phyloP scores from a whole-genome alignment of 1,284 basidiomycete genomes.

The Serendipita sp. region DNA sequence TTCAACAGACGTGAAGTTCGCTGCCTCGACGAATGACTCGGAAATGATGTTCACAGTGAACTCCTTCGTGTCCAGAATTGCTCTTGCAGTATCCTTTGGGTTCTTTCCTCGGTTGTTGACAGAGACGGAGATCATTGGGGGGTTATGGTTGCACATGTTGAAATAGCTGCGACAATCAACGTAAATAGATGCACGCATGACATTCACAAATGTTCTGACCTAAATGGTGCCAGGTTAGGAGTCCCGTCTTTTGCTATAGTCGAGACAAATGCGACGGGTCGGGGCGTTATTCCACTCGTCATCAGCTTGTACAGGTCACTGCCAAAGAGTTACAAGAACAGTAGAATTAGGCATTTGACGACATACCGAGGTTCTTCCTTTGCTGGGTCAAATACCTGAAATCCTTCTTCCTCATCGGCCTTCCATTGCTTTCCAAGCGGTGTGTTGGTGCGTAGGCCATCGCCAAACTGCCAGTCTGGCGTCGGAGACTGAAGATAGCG shows the following conservation, averaged over 20 bases:
- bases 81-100: conserved; percentile 51
- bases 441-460: conserved; percentile 35
- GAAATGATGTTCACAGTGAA: conserved; percentile 69
- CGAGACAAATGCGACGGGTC: conserved; percentile 64
- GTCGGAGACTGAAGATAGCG: conserved; percentile 32
- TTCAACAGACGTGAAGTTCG: conserved; percentile 54
- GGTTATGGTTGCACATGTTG: conserved; percentile 36
- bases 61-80: conserved; percentile 51
- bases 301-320: conserved; percentile 43
- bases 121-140: conserved; percentile 52
- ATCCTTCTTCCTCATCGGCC: conserved; percentile 37
- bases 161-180: conserved; percentile 23
- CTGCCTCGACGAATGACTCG: conserved; percentile 58
- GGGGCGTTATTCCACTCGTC: conserved; percentile 53
- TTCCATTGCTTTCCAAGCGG: conserved; percentile 34
- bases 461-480: conserved; percentile 39
- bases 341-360: background rate
- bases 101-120: conserved; percentile 31
- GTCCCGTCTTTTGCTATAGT: conserved; percentile 39
- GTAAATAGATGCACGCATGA: background rate
- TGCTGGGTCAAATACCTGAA: conserved; percentile 40
- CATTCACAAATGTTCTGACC: conserved; percentile 24
- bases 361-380: conserved; percentile 32
- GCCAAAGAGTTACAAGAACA: conserved; percentile 13
- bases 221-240: conserved; percentile 55